These are phyloP conservation scores for Dipsacomyces acuminosporus DNA, from an alignment of 371 early-diverging fungal genomes.

Conservation along the genomic window DNA sequence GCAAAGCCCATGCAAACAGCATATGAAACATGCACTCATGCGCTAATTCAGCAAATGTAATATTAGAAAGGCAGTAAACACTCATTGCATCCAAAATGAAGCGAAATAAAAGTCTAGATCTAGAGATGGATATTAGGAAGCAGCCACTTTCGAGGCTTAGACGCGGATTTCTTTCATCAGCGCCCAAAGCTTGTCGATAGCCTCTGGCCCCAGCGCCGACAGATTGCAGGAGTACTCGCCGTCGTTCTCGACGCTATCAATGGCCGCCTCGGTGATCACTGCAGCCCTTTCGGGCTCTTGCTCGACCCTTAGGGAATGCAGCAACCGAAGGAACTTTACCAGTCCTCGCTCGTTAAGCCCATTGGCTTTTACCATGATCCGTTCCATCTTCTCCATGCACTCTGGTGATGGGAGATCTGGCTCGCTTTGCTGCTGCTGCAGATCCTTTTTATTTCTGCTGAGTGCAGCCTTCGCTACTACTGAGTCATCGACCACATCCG, in stretches of 20 bases:
- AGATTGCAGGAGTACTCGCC: constrained; percentile 35
- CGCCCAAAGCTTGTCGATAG: constrained; percentile 34
- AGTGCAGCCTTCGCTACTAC: too few species aligned
- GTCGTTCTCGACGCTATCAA: constrained; percentile 14
- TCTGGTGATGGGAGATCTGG: constrained; percentile 5
- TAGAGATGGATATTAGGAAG: too few species aligned
- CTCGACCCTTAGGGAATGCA: constrained; percentile 35
- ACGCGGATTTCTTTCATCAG: constrained; percentile 11
- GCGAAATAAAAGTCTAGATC: too few species aligned
- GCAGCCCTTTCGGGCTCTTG: constrained; percentile 35
- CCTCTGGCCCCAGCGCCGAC: constrained; percentile 19
- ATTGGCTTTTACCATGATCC: constrained; percentile 21
- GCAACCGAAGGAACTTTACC: constrained; percentile 26
- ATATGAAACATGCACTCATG: too few species aligned
- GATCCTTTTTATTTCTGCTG: too few species aligned
- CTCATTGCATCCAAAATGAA: too few species aligned
- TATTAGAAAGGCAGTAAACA: too few species aligned
- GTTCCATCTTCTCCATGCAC: constrained; percentile 16
- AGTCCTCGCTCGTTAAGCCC: constrained; percentile 15
- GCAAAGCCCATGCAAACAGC: too few species aligned
- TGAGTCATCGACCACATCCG: too few species aligned
- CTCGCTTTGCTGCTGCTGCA: too few species aligned
- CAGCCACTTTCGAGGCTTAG: too few species aligned
- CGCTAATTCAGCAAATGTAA: too few species aligned
- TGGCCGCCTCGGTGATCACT: constrained; percentile 21